Evolutionary conservation across 108 stramenopile genomes (phyloP).

Genomic region (Cyclotella cryptica): DNA sequence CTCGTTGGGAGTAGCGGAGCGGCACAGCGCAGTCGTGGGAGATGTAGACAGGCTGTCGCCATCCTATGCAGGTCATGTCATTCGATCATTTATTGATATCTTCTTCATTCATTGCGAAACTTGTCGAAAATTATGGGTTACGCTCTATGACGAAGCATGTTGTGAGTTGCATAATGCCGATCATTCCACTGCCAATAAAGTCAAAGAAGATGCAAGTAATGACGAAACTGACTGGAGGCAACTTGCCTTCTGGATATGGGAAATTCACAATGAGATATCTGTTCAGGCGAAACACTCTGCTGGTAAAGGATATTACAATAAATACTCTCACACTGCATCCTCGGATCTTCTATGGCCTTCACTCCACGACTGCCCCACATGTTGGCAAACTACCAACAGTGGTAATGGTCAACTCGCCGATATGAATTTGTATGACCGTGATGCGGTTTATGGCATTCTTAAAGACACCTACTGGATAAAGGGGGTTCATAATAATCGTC

Average conservation of each 20-base stretch:
- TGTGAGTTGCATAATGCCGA: slow-evolving; percentile 16
- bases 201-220: not conserved
- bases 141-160: slow-evolving; percentile 39
- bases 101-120: slow-evolving; percentile 42
- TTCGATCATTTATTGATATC: slow-evolving; percentile 47
- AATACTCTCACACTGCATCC: slow-evolving; percentile 17
- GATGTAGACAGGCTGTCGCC: slow-evolving; percentile 42
- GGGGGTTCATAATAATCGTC: slow-evolving; percentile 47
- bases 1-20: slow-evolving; percentile 55
- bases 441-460: slow-evolving; percentile 39
- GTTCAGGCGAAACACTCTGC: slow-evolving; percentile 17
- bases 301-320: slow-evolving; percentile 22
- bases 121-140: slow-evolving; percentile 31
- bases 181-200: slow-evolving; percentile 10
- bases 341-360: slow-evolving; percentile 45
- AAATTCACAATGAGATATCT: slow-evolving; percentile 54
- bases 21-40: slow-evolving; percentile 55
- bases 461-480: slow-evolving; percentile 47
- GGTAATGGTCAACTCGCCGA: slow-evolving; percentile 1
- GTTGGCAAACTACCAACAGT: slow-evolving; percentile 31
- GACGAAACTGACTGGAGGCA: slow-evolving; percentile 41
- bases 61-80: slow-evolving; percentile 37
- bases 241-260: slow-evolving; percentile 55
- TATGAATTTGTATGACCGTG: slow-evolving; percentile 40
- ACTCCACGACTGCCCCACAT: slow-evolving; percentile 39